Percentiles rank a stretch among this genome's conserved stretches.
phyloP scores from a whole-genome alignment of 371 early-diverging fungal species.

The Apophysomyces sp. region DNA sequence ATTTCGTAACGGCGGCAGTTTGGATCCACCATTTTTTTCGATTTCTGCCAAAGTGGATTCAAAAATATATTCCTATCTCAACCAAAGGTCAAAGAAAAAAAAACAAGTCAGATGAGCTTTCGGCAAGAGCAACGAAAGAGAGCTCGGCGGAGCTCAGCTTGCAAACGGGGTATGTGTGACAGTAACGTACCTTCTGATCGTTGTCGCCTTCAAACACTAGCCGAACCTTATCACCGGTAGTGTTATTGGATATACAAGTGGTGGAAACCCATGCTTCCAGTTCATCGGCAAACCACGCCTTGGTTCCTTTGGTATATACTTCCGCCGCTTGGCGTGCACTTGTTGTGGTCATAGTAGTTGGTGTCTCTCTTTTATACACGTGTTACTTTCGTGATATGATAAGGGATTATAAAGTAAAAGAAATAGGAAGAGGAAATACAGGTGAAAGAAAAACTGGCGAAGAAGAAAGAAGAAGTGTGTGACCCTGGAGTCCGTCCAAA shows the following conservation, averaged over 20 bases:
- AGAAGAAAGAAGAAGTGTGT: not conserved
- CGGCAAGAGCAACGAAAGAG: not conserved
- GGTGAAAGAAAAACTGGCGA: not conserved
- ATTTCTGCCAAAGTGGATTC: constrained; percentile 73
- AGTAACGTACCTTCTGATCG: constrained; percentile 42
- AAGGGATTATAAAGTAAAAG: not conserved
- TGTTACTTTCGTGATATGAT: not conserved
- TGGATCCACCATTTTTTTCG: constrained; percentile 57
- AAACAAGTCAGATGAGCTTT: not conserved
- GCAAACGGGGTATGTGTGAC: constrained; percentile 1
- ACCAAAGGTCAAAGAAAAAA: not conserved
- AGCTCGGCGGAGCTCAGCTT: not conserved
- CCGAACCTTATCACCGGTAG: constrained; percentile 47
- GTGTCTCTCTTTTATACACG: not conserved
- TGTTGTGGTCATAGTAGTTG: not conserved
- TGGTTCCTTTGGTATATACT: constrained; percentile 66
- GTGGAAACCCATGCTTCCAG: constrained; percentile 83
- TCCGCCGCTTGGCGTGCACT: constrained; percentile 43
- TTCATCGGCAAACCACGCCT: constrained; percentile 87
- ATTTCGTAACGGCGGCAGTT: constrained; percentile 87
- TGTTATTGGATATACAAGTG: constrained; percentile 49
- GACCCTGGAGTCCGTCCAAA: not conserved
- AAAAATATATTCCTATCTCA: constrained; percentile 68
- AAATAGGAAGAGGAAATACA: not conserved
- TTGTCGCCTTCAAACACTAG: constrained; percentile 63